Percentiles rank a stretch among this genome's conserved stretches.
Evolutionary conservation across 2,329 filamentous ascomycete genomes (phyloP).

Genomic region (Nemania serpens): DNA sequence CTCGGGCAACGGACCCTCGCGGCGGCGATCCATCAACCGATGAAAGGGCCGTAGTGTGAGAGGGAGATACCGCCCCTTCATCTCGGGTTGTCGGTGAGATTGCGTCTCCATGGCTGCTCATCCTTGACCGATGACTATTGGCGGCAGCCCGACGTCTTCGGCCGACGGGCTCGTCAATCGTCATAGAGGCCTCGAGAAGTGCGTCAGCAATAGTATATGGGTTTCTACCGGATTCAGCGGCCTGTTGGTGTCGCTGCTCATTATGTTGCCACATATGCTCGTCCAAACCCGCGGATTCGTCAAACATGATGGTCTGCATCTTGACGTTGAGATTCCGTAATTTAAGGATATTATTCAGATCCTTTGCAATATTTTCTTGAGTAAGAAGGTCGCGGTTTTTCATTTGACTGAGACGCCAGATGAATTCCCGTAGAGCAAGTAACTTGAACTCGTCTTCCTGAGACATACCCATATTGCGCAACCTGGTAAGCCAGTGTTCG

Average conservation of each 20-base stretch:
- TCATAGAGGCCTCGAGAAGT: constrained; percentile 87
- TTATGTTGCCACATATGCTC: constrained; percentile 40
- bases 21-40: constrained; percentile 47
- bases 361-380: constrained; percentile 47
- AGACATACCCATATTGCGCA: constrained; percentile 82
- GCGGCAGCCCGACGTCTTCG: constrained; percentile 56
- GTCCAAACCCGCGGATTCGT: constrained; percentile 68
- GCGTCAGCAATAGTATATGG: constrained; percentile 88
- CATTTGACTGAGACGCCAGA: constrained; percentile 81
- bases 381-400: constrained; percentile 59
- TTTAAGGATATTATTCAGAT: constrained; percentile 73
- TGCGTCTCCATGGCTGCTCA: constrained; percentile 44
- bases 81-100: constrained; percentile 45
- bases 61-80: constrained; percentile 37
- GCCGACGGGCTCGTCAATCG: constrained; percentile 71
- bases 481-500: constrained; percentile 84
- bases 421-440: constrained; percentile 83
- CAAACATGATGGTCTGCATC: constrained; percentile 90
- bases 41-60: constrained; percentile 36
- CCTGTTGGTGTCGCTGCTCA: constrained; percentile 35
- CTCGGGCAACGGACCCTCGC: constrained; percentile 42
- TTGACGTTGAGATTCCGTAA: constrained; percentile 77
- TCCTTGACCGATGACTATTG: constrained; percentile 55
- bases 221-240: constrained; percentile 44
- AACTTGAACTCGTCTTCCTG: constrained; percentile 89